phyloP scores from a whole-genome alignment of 2,329 filamentous ascomycete genomes.

The Xylariomycetidae sp. region DNA sequence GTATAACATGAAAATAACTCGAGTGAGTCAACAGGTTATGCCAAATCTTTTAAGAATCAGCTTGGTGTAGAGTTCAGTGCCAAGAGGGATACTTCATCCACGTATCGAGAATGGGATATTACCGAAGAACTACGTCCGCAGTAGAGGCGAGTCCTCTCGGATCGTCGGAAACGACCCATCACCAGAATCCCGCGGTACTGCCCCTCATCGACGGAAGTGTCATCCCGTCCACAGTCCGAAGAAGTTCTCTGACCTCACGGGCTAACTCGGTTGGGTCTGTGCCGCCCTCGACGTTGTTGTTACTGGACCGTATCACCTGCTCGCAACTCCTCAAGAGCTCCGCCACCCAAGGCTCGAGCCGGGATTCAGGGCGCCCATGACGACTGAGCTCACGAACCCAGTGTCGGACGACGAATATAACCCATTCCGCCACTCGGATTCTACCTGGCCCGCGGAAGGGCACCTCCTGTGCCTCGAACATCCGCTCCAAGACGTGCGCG shows the following conservation, averaged over 20 bases:
- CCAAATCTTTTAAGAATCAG: too few relatives aligned
- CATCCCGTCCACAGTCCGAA: constrained; percentile 40
- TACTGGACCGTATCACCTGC: constrained; percentile 31
- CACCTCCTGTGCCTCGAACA: constrained; percentile 55
- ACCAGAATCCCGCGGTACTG: too few relatives aligned
- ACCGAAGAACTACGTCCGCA: too few relatives aligned
- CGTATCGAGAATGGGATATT: too few relatives aligned
- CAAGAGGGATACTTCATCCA: too few relatives aligned
- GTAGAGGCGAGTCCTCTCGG: too few relatives aligned
- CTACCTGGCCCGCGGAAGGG: constrained; percentile 50
- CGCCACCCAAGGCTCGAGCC: constrained; percentile 25
- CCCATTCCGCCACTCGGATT: constrained; percentile 50
- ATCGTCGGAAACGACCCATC: too few relatives aligned
- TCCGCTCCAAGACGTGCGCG: constrained; percentile 49
- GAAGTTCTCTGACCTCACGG: constrained; percentile 36
- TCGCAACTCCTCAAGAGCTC: constrained; percentile 46
- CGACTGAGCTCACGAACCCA: constrained; percentile 40
- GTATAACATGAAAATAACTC: too few relatives aligned
- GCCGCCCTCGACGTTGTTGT: constrained; percentile 42
- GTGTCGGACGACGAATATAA: constrained; percentile 40
- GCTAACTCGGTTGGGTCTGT: constrained; percentile 40
- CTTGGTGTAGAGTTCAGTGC: too few relatives aligned
- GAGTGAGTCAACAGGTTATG: too few relatives aligned
- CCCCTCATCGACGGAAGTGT: too few relatives aligned
- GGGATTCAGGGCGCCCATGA: constrained; percentile 22